Evolutionary conservation across 2,329 filamentous ascomycete genomes (phyloP), one percentile per base, ranked within the genome.

Genomic region (Hypoxylon sp.): DNA sequence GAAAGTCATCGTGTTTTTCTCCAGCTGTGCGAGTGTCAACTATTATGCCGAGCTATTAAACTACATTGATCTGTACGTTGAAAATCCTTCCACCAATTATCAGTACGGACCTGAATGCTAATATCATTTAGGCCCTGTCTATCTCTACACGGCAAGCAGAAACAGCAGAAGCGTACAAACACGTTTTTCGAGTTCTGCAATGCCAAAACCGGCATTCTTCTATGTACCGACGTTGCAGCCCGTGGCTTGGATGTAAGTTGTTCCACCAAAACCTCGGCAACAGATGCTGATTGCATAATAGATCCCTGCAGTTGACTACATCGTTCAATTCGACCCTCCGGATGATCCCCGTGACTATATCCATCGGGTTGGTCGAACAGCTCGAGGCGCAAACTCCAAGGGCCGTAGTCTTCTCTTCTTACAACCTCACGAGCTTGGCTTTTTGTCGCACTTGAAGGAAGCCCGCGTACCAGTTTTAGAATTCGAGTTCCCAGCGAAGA

Each of bases 91-190:
- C 92, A 96, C 78, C 15, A 32, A 49, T 5, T 22, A 8, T 24
- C 3, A 28, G 20, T 34, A 22, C 13, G 17, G 4, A 34, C 4
- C 17, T 17, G 8, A 56, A 30, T 56, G 6, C 59, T 67, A 34
- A 66, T 28, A 49, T 20, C 4, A 13, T 50, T 5, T 30, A 68
- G 68, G 32, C 73, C 72, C 44, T 72, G 70, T 22, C 82, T 93
- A 24, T 89, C 90, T 69, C 81, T 94, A 1, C 91, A 93, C 74
- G 95, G 93, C 70, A 97, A 99, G 81, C 93, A 97, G 80, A 99
- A 99, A 80, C 95, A 99, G 79, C 93, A 97, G 79, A 97, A 97
- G 79, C 91, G 95, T n/a, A 99, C 95, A 22, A 97, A 96, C 76
- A 97, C 93, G 0, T 99, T 99, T 78, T 99, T 98, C 78, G 94